Evolutionary conservation across 139 green algal genomes (phyloP).

Genomic region (Raphidocelis subcapitata): DNA sequence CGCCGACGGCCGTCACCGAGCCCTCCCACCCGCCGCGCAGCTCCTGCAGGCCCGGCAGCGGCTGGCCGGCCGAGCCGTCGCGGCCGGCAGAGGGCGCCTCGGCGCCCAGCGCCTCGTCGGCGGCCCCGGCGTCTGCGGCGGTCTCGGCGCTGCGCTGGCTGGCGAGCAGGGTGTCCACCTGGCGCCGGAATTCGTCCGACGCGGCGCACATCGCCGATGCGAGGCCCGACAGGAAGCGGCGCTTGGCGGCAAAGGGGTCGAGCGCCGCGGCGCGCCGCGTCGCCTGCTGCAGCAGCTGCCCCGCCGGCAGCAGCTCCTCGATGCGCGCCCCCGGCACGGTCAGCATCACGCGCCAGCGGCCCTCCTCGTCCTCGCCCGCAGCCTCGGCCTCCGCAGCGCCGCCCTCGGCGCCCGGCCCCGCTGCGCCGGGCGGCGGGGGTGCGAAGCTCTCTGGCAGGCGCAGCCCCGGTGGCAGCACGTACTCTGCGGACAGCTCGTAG

Average conservation of each 20-base stretch:
- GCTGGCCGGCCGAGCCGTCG: conserved; percentile 45
- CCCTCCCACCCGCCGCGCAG: conserved; percentile 20
- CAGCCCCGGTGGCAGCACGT: conserved; percentile 54
- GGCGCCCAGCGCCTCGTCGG: neutral
- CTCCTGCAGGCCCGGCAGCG: conserved; percentile 36
- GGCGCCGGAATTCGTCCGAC: neutral
- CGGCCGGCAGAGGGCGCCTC: neutral
- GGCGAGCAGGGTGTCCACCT: conserved; percentile 13
- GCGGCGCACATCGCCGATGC: neutral
- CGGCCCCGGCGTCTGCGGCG: conserved; percentile 50
- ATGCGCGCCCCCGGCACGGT: conserved; percentile 76
- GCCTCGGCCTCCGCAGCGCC: neutral
- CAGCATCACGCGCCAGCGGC: conserved; percentile 51
- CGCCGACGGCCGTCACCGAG: conserved; percentile 18
- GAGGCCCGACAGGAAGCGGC: conserved; percentile 66
- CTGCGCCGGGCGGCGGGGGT: conserved; percentile 2
- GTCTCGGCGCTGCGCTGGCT: conserved; percentile 62
- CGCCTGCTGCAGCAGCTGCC: conserved; percentile 66
- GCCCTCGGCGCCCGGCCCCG: neutral
- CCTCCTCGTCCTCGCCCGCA: neutral
- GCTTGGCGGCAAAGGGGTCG: conserved; percentile 78
- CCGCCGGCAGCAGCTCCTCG: conserved; percentile 86
- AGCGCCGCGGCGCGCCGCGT: conserved; percentile 17
- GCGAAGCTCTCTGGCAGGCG: conserved; percentile 7
- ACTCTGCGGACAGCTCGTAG: conserved; percentile 83